Evolutionary conservation across 1,139 yeast genomes (phyloP).

Genomic region (Yamadazyma sp.): DNA sequence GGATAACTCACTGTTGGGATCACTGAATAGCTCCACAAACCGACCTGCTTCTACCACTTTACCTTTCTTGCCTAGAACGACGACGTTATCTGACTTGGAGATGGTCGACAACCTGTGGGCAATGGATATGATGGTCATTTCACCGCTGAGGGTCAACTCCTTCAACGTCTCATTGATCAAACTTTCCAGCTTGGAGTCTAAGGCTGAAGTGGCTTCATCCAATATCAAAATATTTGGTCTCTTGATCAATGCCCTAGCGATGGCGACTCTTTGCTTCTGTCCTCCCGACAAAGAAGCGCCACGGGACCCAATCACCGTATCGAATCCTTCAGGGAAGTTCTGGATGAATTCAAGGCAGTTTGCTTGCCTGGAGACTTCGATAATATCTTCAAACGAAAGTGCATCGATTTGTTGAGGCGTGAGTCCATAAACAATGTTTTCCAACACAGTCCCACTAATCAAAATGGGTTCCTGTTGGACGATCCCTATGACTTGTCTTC

Average conservation of each 20-base stretch:
- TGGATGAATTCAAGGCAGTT: constrained; percentile 56
- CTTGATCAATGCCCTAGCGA: constrained; percentile 76
- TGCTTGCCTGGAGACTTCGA: constrained; percentile 48
- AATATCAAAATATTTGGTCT: constrained; percentile 61
- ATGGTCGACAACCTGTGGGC: constrained; percentile 91
- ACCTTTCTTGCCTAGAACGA: constrained; percentile 52
- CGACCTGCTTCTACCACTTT: constrained; percentile 44
- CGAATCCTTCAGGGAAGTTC: constrained; percentile 53
- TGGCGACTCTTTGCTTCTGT: constrained; percentile 85
- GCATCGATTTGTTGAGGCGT: constrained; percentile 49
- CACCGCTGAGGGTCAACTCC: constrained; percentile 53
- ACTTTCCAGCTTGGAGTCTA: constrained; percentile 72
- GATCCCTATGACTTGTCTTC: constrained; percentile 69
- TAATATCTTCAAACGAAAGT: constrained; percentile 42
- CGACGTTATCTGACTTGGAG: constrained; percentile 52
- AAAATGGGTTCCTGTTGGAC: constrained; percentile 90
- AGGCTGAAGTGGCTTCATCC: constrained; percentile 81
- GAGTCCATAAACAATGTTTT: constrained; percentile 77
- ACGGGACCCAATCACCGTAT: constrained; percentile 53
- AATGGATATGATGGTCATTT: constrained; percentile 83
- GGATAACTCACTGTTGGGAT: constrained; percentile 45
- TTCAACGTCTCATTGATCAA: constrained; percentile 61
- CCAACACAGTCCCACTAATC: constrained; percentile 75
- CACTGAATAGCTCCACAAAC: constrained; percentile 43
- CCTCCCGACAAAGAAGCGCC: constrained; percentile 77